Base-by-base conservation (phyloP, 805 yeast species). In the Blastobotrys parvus region DNA sequence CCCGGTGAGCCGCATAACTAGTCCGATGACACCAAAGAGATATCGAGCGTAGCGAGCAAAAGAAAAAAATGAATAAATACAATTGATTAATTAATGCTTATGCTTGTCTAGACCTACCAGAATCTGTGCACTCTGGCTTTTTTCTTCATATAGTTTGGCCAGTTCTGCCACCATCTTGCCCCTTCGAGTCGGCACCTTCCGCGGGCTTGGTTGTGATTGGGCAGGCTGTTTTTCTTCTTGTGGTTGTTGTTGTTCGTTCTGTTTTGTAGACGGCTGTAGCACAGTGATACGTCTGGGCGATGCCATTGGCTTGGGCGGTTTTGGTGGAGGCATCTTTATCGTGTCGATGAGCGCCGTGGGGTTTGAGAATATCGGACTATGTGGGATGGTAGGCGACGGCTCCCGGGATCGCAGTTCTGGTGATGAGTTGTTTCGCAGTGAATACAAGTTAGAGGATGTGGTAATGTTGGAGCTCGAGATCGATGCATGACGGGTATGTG, bases 61-160 rank as follows among this genome's bases (percentile, higher is more conserved):
- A n/a, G n/a, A n/a, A n/a, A n/a, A n/a, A n/a, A n/a, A n/a, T n/a
- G n/a, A n/a, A n/a, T n/a, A n/a, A n/a, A n/a, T n/a, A n/a, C n/a
- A 31, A 31, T 7, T 31, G 35, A 15, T 13, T 29, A 29, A 29
- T 13, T 29, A 29, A 29, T 29, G 35, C 35, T 32, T n/a, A 10
- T 18, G n/a, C 5, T 15, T 32, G 35, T 51, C 54, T 11, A 53
- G 29, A 27, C 49, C 47, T 19, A 44, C 45, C 35, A 54, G 49
- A 21, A 51, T 49, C 27, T 43, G 45, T 3, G 55, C 56, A 19
- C 49, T 50, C 34, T 45, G 44, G 29, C 57, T 45, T 49, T 81
- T 64, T 54, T 80, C 84, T 54, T 80, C 88, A 50, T 75, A 80
- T 32, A 80, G 59, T 45, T 70, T 72, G 1, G 86, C 82, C 45